Evolutionary conservation across 2,329 filamentous ascomycete genomes (phyloP), one percentile per base, ranked within the genome.

Genomic region (Colletotrichum sp.): DNA sequence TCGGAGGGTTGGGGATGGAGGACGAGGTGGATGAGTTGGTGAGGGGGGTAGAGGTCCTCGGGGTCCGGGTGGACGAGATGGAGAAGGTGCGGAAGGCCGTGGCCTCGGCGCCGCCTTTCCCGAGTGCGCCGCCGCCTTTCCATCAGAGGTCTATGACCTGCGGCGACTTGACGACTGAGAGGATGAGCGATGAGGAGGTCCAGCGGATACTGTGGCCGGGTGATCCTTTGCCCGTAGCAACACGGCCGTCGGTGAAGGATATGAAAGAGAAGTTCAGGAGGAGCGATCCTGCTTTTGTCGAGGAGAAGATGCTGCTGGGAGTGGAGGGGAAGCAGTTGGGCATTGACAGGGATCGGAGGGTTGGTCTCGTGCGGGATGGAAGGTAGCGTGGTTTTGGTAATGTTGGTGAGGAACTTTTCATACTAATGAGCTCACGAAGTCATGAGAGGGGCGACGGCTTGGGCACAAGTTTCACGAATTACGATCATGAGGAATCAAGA

Each of bases 211-310:
- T 74, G 6, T 76, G 64, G 74, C 74, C 65, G 15, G 28, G 39
- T 5, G 30, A 34, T n/a, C 27, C 28, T 8, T 9, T 28, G 16
- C 36, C 36, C 16, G 25, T 59, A 22, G 22, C 22, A 9, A 32
- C 15, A 19, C 32, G 78, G 4, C 71, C 75, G 4, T 22, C 28
- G 11, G 13, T 22, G 5, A 12, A 11, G 3, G 27, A 15, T 4
- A 72, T 63, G 63, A 83, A 84, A 6, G 86, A 88, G 61, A 88
- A 88, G 72, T 87, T 86, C 52, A 80, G 84, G 1, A 76, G 80
- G 0, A 82, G 82, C 1, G 87, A 87, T 59, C 78, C 82, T 0
- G 80, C 81, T 1, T 82, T 85, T 28, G 71, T 84, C 1, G 86
- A 88, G 72, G 84, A 85, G 16, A 88, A 88, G 78, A 84, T 82